Evolutionary conservation across 2,329 filamentous ascomycete genomes (phyloP).

Genomic region (Falciphora oryzae): DNA sequence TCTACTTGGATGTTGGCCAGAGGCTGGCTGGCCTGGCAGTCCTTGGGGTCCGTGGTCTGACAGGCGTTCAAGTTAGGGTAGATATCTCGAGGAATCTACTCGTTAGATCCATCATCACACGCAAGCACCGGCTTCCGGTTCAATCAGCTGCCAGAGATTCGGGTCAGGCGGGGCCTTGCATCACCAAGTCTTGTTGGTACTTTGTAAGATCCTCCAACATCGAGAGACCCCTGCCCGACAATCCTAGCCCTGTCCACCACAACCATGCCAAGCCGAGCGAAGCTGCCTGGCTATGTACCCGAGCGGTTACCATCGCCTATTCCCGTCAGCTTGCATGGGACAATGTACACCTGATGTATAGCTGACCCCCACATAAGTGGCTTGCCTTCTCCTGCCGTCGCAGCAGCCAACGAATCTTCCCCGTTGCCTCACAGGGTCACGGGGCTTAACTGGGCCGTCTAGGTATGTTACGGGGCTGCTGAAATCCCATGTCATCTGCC

Average conservation of each 20-base stretch:
- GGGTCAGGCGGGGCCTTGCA: not conserved
- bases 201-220: not conserved
- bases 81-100: not conserved
- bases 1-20: not conserved
- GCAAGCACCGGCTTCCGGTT: not conserved
- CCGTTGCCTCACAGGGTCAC: not conserved
- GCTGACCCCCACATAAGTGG: not conserved
- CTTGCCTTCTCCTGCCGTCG: not conserved
- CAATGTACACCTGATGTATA: not conserved
- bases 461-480: not conserved
- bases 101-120: not conserved
- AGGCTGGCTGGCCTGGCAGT: not conserved
- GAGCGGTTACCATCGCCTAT: not conserved
- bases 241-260: not conserved
- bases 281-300: no score
- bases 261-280: no score
- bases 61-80: not conserved
- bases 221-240: not conserved
- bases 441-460: not conserved
- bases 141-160: not conserved
- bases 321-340: not conserved
- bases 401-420: not conserved
- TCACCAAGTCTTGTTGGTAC: not conserved
- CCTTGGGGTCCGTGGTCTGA: not conserved
- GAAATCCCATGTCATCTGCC: not conserved